phyloP scores from a whole-genome alignment of 2,329 filamentous ascomycete genomes.

The Acrocalymma vagum region DNA sequence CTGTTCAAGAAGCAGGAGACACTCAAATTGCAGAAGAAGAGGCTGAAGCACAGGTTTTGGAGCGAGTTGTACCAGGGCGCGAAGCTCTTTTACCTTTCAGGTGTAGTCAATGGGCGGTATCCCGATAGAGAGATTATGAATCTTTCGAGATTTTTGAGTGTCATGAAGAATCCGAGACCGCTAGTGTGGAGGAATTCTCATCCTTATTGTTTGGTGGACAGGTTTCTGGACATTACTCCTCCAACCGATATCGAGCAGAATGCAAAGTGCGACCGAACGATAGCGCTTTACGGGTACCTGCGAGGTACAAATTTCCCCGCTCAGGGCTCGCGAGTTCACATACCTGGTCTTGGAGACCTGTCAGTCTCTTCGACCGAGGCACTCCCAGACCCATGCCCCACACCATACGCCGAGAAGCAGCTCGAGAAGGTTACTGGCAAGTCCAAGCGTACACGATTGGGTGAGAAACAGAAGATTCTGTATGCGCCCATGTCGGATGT shows the following conservation, averaged over 20 bases:
- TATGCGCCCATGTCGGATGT: slow-evolving; percentile 99
- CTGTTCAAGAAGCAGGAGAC: slow-evolving; percentile 94
- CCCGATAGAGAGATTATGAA: slow-evolving; percentile 97
- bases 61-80: slow-evolving; percentile 96
- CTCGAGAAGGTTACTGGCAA: slow-evolving; percentile 86
- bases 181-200: slow-evolving; percentile 96
- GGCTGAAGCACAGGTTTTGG: slow-evolving; percentile 95
- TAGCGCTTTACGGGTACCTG: slow-evolving; percentile 92
- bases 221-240: slow-evolving; percentile 93
- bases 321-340: slow-evolving; percentile 84
- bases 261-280: slow-evolving; percentile 86
- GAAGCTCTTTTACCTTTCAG: slow-evolving; percentile 95
- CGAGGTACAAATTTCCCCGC: slow-evolving; percentile 93
- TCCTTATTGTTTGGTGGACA: slow-evolving; percentile 91
- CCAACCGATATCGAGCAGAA: slow-evolving; percentile 91
- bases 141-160: slow-evolving; percentile 89
- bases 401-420: slow-evolving; percentile 87
- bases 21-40: slow-evolving; percentile 92
- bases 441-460: slow-evolving; percentile 78
- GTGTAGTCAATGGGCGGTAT: slow-evolving; percentile 95
- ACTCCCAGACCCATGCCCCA: slow-evolving; percentile 93
- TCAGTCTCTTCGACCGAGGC: slow-evolving; percentile 84
- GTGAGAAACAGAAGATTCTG: slow-evolving; percentile 95
- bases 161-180: slow-evolving; percentile 99
- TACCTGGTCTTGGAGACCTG: slow-evolving; percentile 91